These are phyloP conservation scores for Rosellinia necatrix DNA, from an alignment of 2,329 filamentous ascomycete species.

Conservation along the genomic window DNA sequence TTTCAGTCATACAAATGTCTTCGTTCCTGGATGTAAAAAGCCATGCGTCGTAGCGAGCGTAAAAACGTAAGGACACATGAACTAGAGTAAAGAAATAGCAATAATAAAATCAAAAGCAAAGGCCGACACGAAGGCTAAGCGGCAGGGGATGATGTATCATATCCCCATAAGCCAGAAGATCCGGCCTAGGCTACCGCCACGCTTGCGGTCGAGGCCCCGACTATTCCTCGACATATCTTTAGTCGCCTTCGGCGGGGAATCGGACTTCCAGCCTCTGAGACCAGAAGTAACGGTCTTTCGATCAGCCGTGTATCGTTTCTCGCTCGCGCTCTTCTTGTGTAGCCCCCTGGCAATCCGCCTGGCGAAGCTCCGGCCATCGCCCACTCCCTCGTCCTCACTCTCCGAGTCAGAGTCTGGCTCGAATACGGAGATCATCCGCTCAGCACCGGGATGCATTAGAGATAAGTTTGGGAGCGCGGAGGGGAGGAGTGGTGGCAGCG, in stretches of 20 bases:
- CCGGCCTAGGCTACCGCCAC: background rate
- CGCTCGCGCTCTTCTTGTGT: slow-evolving; percentile 41
- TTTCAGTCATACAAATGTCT: slow-evolving; percentile 2
- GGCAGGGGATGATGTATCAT: background rate
- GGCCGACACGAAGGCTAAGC: background rate
- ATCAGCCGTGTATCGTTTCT: slow-evolving; percentile 29
- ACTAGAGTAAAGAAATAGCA: background rate
- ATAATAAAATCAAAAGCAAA: background rate
- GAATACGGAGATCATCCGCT: slow-evolving; percentile 50
- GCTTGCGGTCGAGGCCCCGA: background rate
- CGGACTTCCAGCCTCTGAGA: background rate
- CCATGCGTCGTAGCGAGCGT: slow-evolving; percentile 15
- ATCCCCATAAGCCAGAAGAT: background rate
- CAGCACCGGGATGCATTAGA: slow-evolving; percentile 31
- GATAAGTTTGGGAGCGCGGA: slow-evolving; percentile 31
- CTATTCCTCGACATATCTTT: background rate
- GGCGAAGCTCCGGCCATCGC: slow-evolving; percentile 35
- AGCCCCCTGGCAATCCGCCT: slow-evolving; percentile 52
- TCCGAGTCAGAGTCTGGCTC: slow-evolving; percentile 51
- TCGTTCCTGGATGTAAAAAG: background rate
- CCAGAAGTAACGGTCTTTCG: slow-evolving; percentile 15
- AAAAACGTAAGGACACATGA: slow-evolving; percentile 17
- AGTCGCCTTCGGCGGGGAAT: background rate
- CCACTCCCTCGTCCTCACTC: slow-evolving; percentile 42
- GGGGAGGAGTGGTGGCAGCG: slow-evolving; percentile 30